Percentiles rank a stretch among this genome's conserved stretches.
These are phyloP conservation scores for maize (Zea mays) DNA, from an alignment of 176 grass and related monocot species.

Conservation along the genomic window Zm-B73-REFERENCE-NAM-5.0 NC_050103.1:166119001-166119500, in stretches of 20 bases:
- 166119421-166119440: constrained; percentile 62
- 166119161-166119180: not conserved
- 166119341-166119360: not conserved
- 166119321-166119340: not conserved
- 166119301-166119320: constrained; percentile 24
- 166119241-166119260: not conserved
- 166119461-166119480: constrained; percentile 58
- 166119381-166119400: constrained; percentile 87
- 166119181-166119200: not conserved
- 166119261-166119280: not conserved
- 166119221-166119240: not conserved
- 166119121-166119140: no score
- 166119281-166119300: constrained; percentile 26
- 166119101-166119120: no score
- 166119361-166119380: constrained; percentile 46
- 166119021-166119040: no score
- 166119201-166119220: not conserved
- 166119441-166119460: constrained; percentile 72
- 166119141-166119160: not conserved
- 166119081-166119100: no score
- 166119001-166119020: no score
- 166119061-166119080: no score
- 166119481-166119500: constrained; percentile 72
- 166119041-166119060: no score
- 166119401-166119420: constrained; percentile 71